phyloP scores from a whole-genome alignment of 768 basidiomycete genomes.

The Lentinula boryana region DNA sequence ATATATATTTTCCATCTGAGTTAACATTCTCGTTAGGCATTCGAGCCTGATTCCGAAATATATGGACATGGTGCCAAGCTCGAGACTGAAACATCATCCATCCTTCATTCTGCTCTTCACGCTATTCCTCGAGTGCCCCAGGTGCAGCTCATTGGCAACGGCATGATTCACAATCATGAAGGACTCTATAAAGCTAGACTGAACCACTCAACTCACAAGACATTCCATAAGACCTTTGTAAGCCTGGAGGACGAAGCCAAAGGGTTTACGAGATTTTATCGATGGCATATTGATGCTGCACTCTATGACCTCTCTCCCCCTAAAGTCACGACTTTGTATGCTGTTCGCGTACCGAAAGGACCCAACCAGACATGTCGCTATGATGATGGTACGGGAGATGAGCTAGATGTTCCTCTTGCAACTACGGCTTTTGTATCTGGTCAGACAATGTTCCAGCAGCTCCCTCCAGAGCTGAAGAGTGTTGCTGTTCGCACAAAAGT shows the following conservation, averaged over 20 bases:
- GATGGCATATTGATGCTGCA: conserved; percentile 60
- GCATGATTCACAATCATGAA: conserved; percentile 42
- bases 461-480: conserved; percentile 42
- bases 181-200: conserved; percentile 46
- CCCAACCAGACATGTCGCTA: conserved; percentile 45
- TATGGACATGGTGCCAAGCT: conserved; percentile 58
- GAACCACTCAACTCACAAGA: conserved; percentile 51
- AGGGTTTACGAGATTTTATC: conserved; percentile 47
- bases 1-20: background rate
- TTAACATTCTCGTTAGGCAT: conserved; percentile 27
- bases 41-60: conserved; percentile 38
- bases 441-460: conserved; percentile 47
- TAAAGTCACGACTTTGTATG: conserved; percentile 44
- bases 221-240: conserved; percentile 50
- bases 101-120: conserved; percentile 54
- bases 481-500: conserved; percentile 57
- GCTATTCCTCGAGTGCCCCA: conserved; percentile 36
- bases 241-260: conserved; percentile 40
- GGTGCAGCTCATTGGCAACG: conserved; percentile 60
- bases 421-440: conserved; percentile 54
- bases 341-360: conserved; percentile 50
- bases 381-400: conserved; percentile 66
- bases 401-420: conserved; percentile 58
- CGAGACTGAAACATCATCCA: conserved; percentile 40
- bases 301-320: conserved; percentile 41